Evolutionary conservation across 2,329 filamentous ascomycete species (phyloP), one percentile per base, ranked within the genome.

Genomic region (Xylariaceae sp.): DNA sequence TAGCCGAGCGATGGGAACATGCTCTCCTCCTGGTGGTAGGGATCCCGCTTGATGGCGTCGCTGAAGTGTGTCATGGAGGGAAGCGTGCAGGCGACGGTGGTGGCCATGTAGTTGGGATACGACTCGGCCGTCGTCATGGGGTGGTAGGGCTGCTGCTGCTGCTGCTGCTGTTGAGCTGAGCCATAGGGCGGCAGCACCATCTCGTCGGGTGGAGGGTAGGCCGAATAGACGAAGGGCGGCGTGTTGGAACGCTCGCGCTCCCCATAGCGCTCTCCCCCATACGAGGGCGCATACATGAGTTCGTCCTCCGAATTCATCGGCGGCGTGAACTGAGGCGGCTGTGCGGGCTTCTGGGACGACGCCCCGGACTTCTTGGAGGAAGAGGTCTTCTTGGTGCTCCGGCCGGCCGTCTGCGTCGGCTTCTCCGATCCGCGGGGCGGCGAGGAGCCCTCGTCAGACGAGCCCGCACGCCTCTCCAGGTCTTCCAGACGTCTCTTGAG

Each of bases 401-500:
- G 55, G 39, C 49, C 58, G 51, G 55, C 5, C 12, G 13, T 40
- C 47, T 54, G 51, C 29, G 52, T 37, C 44, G 58, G 57, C 48
- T 59, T 63, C 45, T 65, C 60, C 9, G 57, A 40, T 32, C 63
- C 60, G 32, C 57, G 25, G 15, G 52, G 47, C 6, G 51, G 49
- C 13, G 51, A 51, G 13, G 52, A 47, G 19, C 50, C 52, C 27
- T 53, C 53, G 29, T 44, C 77, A 65, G 65, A 64, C 30, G 67
- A 64, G 29, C 80, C 82, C 38, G 84, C 84, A 46, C 83, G 74
- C 55, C 82, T 77, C 71, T 90, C 84, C 49, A 90, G 74, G 56
- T 90, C 84, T 68, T 90, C 83, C 55, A 92, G 70, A 53, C 84
- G 80, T 68, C 82, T 83, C 82, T 92, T 90, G 51, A 90, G 80